phyloP scores from a whole-genome alignment of 768 basidiomycete species.

The Mycena pura region DNA sequence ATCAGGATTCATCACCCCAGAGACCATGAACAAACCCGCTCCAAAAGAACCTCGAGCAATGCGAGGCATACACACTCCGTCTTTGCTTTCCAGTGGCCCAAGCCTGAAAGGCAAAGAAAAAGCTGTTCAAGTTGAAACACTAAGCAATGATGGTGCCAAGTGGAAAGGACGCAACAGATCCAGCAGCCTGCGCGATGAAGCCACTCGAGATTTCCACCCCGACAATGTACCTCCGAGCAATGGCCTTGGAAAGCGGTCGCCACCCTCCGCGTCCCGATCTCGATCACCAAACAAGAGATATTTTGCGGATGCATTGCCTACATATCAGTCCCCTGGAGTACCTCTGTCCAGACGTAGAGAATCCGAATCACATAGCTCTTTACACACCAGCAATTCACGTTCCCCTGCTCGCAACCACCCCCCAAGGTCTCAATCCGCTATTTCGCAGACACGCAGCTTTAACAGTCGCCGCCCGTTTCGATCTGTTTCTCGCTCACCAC shows the following conservation, averaged over 20 bases:
- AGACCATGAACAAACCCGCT: slow-evolving; percentile 5
- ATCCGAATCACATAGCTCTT: slow-evolving; percentile 4
- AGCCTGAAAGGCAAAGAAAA: slow-evolving; percentile 23
- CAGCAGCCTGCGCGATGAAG: background rate
- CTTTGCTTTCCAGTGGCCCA: background rate
- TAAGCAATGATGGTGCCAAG: background rate
- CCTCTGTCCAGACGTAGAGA: background rate
- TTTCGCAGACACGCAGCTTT: slow-evolving; percentile 5
- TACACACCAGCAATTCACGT: slow-evolving; percentile 1
- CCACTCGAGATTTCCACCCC: background rate
- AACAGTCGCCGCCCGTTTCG: background rate
- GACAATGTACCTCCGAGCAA: background rate
- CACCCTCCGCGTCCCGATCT: slow-evolving; percentile 2
- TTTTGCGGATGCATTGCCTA: slow-evolving; percentile 4
- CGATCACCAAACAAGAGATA: slow-evolving; percentile 1
- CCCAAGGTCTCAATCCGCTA: slow-evolving; percentile 1
- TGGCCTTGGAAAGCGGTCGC: background rate
- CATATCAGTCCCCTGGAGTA: slow-evolving; percentile 13
- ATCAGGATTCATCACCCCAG: background rate
- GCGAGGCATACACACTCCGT: background rate
- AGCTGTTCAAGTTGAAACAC: slow-evolving; percentile 1
- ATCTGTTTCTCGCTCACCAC: slow-evolving; percentile 10
- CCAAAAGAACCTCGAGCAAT: slow-evolving; percentile 17
- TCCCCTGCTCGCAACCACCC: background rate
- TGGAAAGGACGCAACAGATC: background rate